Conservation (phyloP, 2,329 filamentous ascomycete genomes). For the Fusarium miscanthi region DNA sequence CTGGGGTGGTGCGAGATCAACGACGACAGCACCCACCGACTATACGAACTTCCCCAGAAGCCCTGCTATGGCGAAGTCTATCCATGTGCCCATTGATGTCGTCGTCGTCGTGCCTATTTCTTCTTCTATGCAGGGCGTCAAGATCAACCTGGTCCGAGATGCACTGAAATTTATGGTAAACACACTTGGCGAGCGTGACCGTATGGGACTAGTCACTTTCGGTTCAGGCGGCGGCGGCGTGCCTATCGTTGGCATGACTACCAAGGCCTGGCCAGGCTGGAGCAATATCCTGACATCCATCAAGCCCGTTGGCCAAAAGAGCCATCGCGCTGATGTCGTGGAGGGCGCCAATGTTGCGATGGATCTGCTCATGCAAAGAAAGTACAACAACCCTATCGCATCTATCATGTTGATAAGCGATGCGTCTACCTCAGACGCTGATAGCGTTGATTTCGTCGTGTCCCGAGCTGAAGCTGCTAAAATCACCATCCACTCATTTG, state of each 20-base stretch:
- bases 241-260: slow-evolving; percentile 97
- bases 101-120: slow-evolving; percentile 98
- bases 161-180: slow-evolving; percentile 91
- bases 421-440: slow-evolving; percentile 91
- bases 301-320: slow-evolving; percentile 95
- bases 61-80: slow-evolving; percentile 56
- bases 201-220: slow-evolving; percentile 97
- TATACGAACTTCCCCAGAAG: slow-evolving; percentile 78
- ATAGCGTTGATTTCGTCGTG: slow-evolving; percentile 97
- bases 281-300: slow-evolving; percentile 86
- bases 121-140: slow-evolving; percentile 99
- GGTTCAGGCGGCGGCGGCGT: slow-evolving; percentile 94
- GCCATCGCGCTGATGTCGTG: slow-evolving; percentile 93
- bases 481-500: slow-evolving; percentile 97
- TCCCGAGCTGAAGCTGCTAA: slow-evolving; percentile 97
- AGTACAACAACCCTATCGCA: slow-evolving; percentile 93
- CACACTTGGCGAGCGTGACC: slow-evolving; percentile 89
- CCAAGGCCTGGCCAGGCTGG: slow-evolving; percentile 94
- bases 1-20: slow-evolving; percentile 84
- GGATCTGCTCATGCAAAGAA: slow-evolving; percentile 98
- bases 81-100: slow-evolving; percentile 93
- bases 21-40: slow-evolving; percentile 89
- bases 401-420: slow-evolving; percentile 98
- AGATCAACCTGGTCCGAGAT: slow-evolving; percentile 93
- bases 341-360: slow-evolving; percentile 98